These are phyloP conservation scores for Canavalia gladiata DNA, from an alignment of 306 rosid genomes.

Conservation along the genomic window DNA sequence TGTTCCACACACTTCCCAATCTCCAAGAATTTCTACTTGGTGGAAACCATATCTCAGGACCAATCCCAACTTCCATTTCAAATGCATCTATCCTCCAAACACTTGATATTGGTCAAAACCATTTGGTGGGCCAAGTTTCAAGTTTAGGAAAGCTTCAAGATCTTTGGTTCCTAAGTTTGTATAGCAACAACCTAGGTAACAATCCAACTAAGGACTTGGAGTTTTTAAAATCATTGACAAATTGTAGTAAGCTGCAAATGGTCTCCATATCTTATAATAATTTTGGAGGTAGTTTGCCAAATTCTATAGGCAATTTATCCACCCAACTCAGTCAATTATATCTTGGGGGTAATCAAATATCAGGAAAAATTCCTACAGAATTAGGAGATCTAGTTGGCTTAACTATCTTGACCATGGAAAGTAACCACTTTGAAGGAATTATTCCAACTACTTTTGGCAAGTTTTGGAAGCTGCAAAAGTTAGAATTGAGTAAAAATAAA, in stretches of 20 bases:
- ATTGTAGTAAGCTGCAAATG: conserved; percentile 25
- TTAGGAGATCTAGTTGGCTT: conserved; percentile 45
- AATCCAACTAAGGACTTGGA: conserved; percentile 41
- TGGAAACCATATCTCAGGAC: conserved; percentile 46
- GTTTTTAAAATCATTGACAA: conserved; percentile 45
- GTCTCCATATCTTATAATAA: conserved; percentile 6
- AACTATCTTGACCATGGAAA: neutral
- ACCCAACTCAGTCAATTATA: neutral
- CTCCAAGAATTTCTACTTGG: conserved; percentile 9
- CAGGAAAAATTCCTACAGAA: conserved; percentile 41
- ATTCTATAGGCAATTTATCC: conserved; percentile 47
- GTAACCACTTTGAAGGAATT: conserved; percentile 13
- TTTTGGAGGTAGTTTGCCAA: conserved; percentile 55
- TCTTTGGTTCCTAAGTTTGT: neutral
- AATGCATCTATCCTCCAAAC: conserved; percentile 46
- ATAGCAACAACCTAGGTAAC: conserved; percentile 33
- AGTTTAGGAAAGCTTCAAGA: conserved; percentile 29
- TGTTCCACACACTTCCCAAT: conserved; percentile 53
- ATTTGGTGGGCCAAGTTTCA: conserved; percentile 45
- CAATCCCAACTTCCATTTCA: conserved; percentile 49
- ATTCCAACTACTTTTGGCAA: conserved; percentile 48
- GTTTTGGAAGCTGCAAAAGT: conserved; percentile 8
- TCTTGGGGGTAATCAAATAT: conserved; percentile 30
- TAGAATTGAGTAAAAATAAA: conserved; percentile 21
- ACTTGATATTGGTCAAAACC: neutral